Evolutionary conservation across 495 filamentous ascomycete species (phyloP), one percentile per base, ranked within the genome.

Genomic region (Oidiodendron maius): DNA sequence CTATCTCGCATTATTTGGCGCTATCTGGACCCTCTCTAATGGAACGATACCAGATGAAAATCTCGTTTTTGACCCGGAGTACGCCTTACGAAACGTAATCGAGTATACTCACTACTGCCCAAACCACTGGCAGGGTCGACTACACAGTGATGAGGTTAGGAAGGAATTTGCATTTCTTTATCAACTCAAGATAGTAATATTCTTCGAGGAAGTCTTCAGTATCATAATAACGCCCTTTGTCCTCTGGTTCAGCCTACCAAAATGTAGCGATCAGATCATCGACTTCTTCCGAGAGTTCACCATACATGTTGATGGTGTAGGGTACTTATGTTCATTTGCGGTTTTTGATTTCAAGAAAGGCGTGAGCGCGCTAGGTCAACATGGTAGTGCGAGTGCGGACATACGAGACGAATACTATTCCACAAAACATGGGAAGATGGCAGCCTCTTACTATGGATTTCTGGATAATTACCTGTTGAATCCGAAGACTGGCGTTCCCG

Each of bases 271-370:
- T 59, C 86, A 88, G 44, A 80, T 97, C 50, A 86, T 98, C 42
- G 93, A 98, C 60, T 98, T 98, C 67, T 96, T 98, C 68, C 80
- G 93, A 13, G 93, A 98, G 61, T 96, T 96, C 59, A 96, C 93
- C 1, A 81, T 98, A 16, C 91, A 97, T 57, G 89, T 98, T 10
- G 94, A 98, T 67, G 93, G 93, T 0, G 75, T 98, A 48, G 93
- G 93, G 28, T 89, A 95, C 60, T 87, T 97, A 16, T 98, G 93
- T 64, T 94, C 88, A 12, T 96, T 95, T 67, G 93, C 91, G 16
- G 88, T 95, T n/a, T 98, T 98, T 55, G 87, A 96, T 54, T 98
- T 97, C 71, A 87, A 95, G 63, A 91, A 86, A 58, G 86, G 82
- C 21, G 69, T 76, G 15, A 82, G 83, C 48, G 48, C 44, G 23